Evolutionary conservation across 164 flowering plant genomes (phyloP), one percentile per base, ranked within the genome.

Genomic region (Tetracentron sinense): DNA sequence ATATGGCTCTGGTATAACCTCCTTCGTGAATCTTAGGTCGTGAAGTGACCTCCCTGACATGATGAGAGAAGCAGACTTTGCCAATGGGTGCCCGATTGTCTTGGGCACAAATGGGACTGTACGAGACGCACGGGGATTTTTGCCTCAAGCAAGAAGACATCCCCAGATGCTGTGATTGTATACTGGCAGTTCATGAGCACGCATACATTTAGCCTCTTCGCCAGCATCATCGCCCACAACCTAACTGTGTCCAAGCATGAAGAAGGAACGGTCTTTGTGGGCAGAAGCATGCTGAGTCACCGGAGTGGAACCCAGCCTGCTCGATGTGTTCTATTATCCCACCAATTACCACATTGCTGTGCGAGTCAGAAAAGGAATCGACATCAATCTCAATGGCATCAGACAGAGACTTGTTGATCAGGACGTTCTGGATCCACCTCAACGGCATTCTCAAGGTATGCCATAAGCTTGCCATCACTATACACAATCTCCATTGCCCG

Each of bases 321-420:
- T 89, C 96, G 59, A 91, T 91, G 70, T 94, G 99, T 80, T 94
- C 96, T 97, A 94, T 94, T 65, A 94, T 88, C 28, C 99, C 97
- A 61, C 96, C 97, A 69, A 86, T 91, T 21, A 91, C 97, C 60
- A 94, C 96, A 79, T 91, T 89, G 26, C 93, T 92, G 44, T 83
- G 64, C 1, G 80, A 79, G 66, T 89, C 99, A 17, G 97, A 79
- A 52, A 94, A 86, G 1, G 90, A 79, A 69, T 94, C 99, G 51
- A 91, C 81, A 74, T 91, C 97, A 63, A 94, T 91, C 78, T 91
- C 97, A 64, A 85, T 79, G 15, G 96, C 96, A 81, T 93, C 97
- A 20, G 94, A 82, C 25, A 93, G 72, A 68, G 89, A 92, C 58
- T 60, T 83, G 70, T 92, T 92, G 42, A 89, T 65, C 75, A 91